phyloP scores from a whole-genome alignment of 2,329 filamentous ascomycete species.

The Ophiostoma pallidulum region DNA sequence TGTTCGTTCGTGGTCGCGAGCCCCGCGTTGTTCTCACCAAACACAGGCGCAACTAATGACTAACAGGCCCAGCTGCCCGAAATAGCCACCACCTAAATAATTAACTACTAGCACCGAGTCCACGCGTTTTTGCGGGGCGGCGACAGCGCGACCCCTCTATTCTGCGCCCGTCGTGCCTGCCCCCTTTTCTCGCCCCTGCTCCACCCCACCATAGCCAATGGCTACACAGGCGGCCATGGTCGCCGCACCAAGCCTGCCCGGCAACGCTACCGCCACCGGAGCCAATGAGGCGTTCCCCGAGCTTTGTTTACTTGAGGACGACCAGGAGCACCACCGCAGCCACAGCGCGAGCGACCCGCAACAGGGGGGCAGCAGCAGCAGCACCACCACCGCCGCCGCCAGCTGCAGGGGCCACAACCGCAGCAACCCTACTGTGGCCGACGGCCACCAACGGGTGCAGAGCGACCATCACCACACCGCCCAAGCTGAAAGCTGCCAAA shows the following conservation, averaged over 20 bases:
- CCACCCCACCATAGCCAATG: too few species aligned
- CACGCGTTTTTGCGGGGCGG: constrained; percentile 6
- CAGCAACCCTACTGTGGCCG: not conserved
- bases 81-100: too few species aligned
- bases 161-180: not conserved
- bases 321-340: constrained; percentile 10
- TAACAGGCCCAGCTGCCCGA: too few species aligned
- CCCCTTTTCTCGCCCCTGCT: too few species aligned
- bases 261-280: constrained; percentile 10
- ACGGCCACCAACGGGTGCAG: not conserved
- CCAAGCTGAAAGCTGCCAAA: not conserved
- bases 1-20: not conserved
- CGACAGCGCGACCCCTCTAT: constrained; percentile 9
- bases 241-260: constrained; percentile 11
- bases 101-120: constrained; percentile 10
- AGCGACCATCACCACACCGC: too few species aligned
- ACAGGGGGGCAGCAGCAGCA: not conserved
- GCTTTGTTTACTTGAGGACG: constrained; percentile 33
- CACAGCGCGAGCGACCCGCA: constrained; percentile 3
- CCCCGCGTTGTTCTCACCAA: not conserved
- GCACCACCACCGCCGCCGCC: too few species aligned
- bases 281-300: constrained; percentile 29
- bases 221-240: not conserved
- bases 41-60: too few species aligned
- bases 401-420: too few species aligned